Percentiles rank a stretch among this genome's conserved stretches.
These are phyloP conservation scores for Mrakia hoshinonis DNA, from an alignment of 768 basidiomycete genomes.

Conservation along the genomic window DNA sequence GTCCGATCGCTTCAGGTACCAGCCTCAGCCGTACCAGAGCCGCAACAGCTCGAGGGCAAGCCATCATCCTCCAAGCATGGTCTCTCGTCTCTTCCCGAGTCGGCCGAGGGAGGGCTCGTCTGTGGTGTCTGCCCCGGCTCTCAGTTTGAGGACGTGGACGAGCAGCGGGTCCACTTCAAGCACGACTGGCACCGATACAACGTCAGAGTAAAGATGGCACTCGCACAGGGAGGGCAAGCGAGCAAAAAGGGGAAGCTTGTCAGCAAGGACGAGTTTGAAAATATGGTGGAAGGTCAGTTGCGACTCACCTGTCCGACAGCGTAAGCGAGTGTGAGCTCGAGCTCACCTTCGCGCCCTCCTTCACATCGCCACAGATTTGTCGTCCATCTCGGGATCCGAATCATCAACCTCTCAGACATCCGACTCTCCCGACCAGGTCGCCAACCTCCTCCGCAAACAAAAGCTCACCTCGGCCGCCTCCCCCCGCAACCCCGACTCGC, in stretches of 20 bases:
- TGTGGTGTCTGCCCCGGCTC: conserved; percentile 46
- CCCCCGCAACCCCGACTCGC: conserved; percentile 42
- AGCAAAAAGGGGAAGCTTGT: conserved; percentile 46
- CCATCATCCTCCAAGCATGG: conserved; percentile 22
- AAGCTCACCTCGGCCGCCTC: conserved; percentile 44
- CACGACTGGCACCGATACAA: conserved; percentile 99
- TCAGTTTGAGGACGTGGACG: conserved; percentile 62
- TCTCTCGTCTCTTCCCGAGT: neutral
- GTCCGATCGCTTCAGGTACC: conserved; percentile 54
- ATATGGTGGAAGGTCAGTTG: conserved; percentile 67
- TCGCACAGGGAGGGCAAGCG: conserved; percentile 38
- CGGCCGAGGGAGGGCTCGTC: conserved; percentile 25
- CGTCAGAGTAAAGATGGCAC: conserved; percentile 62
- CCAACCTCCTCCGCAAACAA: conserved; percentile 57
- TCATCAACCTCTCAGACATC: conserved; percentile 42
- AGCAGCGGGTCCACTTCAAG: conserved; percentile 76
- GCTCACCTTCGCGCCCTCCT: neutral
- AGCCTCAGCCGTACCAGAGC: conserved; percentile 31
- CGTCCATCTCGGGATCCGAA: conserved; percentile 79
- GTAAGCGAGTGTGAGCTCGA: neutral
- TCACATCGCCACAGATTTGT: conserved; percentile 28
- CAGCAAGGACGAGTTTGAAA: conserved; percentile 62
- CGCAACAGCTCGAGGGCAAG: conserved; percentile 31
- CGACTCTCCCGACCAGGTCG: conserved; percentile 49
- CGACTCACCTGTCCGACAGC: neutral